Evolutionary conservation across 495 filamentous ascomycete species (phyloP).

Genomic region (Eremomyces bilateralis): DNA sequence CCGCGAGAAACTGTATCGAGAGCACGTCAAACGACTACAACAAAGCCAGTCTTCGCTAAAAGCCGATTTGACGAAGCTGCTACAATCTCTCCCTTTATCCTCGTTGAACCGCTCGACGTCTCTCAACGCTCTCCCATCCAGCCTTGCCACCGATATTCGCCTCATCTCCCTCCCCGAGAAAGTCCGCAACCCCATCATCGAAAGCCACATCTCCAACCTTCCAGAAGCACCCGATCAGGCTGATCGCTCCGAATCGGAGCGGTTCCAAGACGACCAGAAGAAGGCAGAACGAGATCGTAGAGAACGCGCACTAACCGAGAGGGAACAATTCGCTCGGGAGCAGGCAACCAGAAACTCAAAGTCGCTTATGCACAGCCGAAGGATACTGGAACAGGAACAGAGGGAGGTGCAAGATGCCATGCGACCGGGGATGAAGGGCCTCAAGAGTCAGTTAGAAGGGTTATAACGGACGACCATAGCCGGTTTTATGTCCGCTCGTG

Average conservation of each 20-base stretch:
- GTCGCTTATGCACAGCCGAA: constrained; percentile 42
- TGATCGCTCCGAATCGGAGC: constrained; percentile 30
- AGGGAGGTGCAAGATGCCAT: constrained; percentile 60
- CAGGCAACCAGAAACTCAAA: constrained; percentile 48
- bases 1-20: constrained; percentile 75
- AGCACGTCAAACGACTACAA: constrained; percentile 63
- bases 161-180: constrained; percentile 58
- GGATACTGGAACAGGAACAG: constrained; percentile 51
- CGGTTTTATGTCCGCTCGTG: no score
- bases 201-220: constrained; percentile 53
- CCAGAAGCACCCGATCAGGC: constrained; percentile 40
- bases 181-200: constrained; percentile 49
- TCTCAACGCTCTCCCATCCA: constrained; percentile 39
- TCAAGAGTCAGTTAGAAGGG: constrained; percentile 10
- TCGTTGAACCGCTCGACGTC: constrained; percentile 44
- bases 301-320: constrained; percentile 52
- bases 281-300: constrained; percentile 42
- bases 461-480: no score
- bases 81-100: constrained; percentile 44
- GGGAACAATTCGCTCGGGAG: constrained; percentile 50
- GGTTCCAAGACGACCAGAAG: constrained; percentile 31
- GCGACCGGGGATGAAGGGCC: constrained; percentile 48
- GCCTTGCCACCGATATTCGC: constrained; percentile 51
- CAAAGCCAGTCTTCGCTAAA: constrained; percentile 51
- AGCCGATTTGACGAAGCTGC: constrained; percentile 53